phyloP scores from a whole-genome alignment of 2,329 filamentous ascomycete species.

The Fusarium stilboides region DNA sequence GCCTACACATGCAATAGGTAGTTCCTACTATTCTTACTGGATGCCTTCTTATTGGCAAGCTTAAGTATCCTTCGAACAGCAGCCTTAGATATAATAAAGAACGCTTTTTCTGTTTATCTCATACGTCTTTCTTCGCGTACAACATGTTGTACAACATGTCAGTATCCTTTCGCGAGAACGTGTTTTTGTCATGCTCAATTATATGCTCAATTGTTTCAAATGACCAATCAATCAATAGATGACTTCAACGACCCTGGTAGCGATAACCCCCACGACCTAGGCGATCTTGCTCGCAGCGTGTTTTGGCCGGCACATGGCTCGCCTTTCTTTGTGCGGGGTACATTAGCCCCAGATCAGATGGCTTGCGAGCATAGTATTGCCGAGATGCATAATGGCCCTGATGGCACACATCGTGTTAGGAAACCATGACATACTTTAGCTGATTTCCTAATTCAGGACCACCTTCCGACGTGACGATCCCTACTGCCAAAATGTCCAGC shows the following conservation, averaged over 20 bases:
- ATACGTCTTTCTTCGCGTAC: too few species aligned
- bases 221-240: too few species aligned
- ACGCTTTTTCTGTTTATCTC: too few species aligned
- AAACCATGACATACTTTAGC: background rate
- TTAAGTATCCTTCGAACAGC: too few species aligned
- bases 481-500: background rate
- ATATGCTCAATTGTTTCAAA: too few species aligned
- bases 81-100: too few species aligned
- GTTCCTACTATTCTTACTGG: too few species aligned
- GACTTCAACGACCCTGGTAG: background rate
- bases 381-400: background rate
- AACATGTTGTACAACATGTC: too few species aligned
- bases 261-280: conserved; percentile 3
- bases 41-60: too few species aligned
- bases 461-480: conserved; percentile 37
- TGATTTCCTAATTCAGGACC: conserved; percentile 29
- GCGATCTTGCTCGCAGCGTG: conserved; percentile 15
- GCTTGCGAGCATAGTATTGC: conserved; percentile 30
- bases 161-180: too few species aligned
- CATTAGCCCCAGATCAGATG: conserved; percentile 29
- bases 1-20: too few species aligned
- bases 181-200: too few species aligned
- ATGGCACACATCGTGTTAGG: background rate
- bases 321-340: conserved; percentile 28
- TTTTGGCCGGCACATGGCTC: background rate